Base-by-base conservation (phyloP, 1,284 basidiomycete species). In the Garcileccinum viscosum region DNA sequence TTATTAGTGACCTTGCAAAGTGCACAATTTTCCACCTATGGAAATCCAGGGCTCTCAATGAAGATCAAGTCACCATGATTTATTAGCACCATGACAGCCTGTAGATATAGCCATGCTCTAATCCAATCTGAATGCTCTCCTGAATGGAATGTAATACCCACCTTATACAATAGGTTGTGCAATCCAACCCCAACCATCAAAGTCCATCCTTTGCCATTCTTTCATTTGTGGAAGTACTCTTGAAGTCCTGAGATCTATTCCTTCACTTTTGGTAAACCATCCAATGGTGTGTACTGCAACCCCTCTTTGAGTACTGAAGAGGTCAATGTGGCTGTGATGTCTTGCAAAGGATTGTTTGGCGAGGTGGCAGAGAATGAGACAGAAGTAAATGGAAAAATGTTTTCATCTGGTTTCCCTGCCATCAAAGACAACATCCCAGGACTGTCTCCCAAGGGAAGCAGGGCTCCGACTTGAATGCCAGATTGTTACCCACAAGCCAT, bases 361-460 rank as follows among this genome's bases (percentile, higher is more conserved):
- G 24, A 67, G 61, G 27, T 58, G 42, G 44, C 63, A 30, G 64
- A 72, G 32, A 70, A 66, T 17, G 66, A 66, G 44, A 67, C 27
- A 24, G 60, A 66, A 30, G 64, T 66, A 33, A 69, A 62, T 35
- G 62, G 67, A 30, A 61, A 61, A 35, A 12, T 9, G 27, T 63
- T 37, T 40, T 70, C 63, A 35, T 40, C 47, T 40, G 44, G 62
- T 62, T 69, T 62, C 30, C 71, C 59, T 22, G 30, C 40, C n/a
- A 65, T 3, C 47, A 69, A 38, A 15, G 66, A 53, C 40, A 63
- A 38, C 24, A 67, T n/a, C 19, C 65, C 62, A 15, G 35, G 47
- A 6, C 38, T 42, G 35, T 14, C n/a, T 30, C 65, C 70, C 62
- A 69, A 33, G 22, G 64, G 70, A 58, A 64, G 3, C 9, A 63